Conservation (phyloP, 208 protist species). For the Porcisia deanei region DNA sequence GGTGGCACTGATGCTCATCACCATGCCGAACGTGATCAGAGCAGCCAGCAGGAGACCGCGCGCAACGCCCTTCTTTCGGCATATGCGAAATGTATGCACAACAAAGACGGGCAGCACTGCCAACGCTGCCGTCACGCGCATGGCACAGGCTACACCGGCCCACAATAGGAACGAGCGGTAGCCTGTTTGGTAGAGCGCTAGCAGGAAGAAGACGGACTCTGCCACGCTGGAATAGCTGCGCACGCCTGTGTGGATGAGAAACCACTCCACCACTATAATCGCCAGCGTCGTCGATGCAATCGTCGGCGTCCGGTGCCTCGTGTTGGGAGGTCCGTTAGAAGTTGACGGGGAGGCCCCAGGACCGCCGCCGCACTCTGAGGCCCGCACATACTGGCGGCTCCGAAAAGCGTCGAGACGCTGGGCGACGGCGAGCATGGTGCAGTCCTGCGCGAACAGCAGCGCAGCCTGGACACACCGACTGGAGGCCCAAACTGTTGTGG, state of each 20-base stretch:
- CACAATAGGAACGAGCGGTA: conserved; percentile 62
- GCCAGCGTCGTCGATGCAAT: conserved; percentile 24
- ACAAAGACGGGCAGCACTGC: conserved; percentile 57
- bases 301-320: neutral
- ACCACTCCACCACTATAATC: conserved; percentile 56
- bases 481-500: conserved; percentile 47
- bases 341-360: neutral
- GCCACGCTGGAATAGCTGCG: conserved; percentile 78
- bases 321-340: neutral
- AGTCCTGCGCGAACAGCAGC: conserved; percentile 51
- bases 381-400: neutral
- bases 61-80: conserved; percentile 20
- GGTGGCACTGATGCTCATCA: conserved; percentile 21
- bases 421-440: conserved; percentile 32
- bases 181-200: conserved; percentile 44
- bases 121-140: conserved; percentile 65
- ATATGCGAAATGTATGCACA: conserved; percentile 27
- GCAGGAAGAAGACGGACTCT: conserved; percentile 62
- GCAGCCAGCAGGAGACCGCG: conserved; percentile 15
- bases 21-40: conserved; percentile 26
- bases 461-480: conserved; percentile 50
- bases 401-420: conserved; percentile 29
- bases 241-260: conserved; percentile 51
- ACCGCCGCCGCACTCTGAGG: neutral
- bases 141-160: conserved; percentile 52